Percentiles rank a stretch among this genome's conserved stretches.
Evolutionary conservation across 2,329 filamentous ascomycete genomes (phyloP).

Genomic region (Periconia sp.): DNA sequence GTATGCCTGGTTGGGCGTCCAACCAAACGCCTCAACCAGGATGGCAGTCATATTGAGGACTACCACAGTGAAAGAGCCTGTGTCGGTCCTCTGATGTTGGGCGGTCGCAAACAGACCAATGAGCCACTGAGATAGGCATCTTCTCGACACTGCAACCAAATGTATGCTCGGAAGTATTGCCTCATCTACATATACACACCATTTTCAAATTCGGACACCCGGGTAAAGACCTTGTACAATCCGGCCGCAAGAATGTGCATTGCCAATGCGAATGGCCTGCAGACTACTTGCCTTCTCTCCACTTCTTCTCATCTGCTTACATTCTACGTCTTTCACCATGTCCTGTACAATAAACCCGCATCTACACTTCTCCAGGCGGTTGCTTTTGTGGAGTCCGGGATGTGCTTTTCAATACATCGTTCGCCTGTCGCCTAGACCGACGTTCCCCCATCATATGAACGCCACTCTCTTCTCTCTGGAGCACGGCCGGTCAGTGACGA

Average conservation of each 20-base stretch:
- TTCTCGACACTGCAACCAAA: not conserved
- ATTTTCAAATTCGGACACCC: not conserved
- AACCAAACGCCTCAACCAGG: conserved; percentile 47
- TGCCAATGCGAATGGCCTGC: not conserved
- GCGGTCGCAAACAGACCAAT: not conserved
- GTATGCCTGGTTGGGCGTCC: conserved; percentile 55
- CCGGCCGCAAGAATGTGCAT: not conserved
- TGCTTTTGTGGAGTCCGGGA: conserved; percentile 1
- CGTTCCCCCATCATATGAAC: not conserved
- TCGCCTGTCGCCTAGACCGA: not conserved
- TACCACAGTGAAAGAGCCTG: not conserved
- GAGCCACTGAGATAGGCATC: not conserved
- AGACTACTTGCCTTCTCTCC: not conserved
- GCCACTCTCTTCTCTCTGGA: not conserved
- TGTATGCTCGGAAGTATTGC: not conserved
- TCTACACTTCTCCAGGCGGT: conserved; percentile 12
- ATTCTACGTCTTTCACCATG: conserved; percentile 18
- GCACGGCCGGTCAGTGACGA: conserved; percentile 1
- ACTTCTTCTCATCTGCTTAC: conserved; percentile 3
- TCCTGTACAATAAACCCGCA: conserved; percentile 31
- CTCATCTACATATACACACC: not conserved
- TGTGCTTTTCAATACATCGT: conserved; percentile 4
- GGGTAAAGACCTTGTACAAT: not conserved
- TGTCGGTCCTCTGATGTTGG: not conserved
- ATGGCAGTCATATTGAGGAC: conserved; percentile 40